These are phyloP conservation scores for Hymenoscyphus fructigenus DNA, from an alignment of 2,329 filamentous ascomycete species.

Conservation along the genomic window DNA sequence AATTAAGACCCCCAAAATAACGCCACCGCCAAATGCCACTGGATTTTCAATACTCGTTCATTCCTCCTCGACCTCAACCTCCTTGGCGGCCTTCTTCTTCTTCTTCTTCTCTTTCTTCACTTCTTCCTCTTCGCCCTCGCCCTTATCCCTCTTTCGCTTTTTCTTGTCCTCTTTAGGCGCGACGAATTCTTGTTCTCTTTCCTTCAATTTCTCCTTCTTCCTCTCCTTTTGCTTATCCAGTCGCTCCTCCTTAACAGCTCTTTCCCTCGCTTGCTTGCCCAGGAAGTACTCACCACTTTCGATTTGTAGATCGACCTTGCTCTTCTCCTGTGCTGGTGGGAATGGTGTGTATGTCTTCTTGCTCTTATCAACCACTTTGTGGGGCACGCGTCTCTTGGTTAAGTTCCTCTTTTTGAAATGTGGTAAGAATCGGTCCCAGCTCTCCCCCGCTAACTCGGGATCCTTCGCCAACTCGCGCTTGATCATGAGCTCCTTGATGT, in stretches of 20 bases:
- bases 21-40: slow-evolving; percentile 21
- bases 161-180: slow-evolving; percentile 74
- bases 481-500: slow-evolving; percentile 95
- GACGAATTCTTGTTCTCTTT: slow-evolving; percentile 82
- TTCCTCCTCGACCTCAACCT: slow-evolving; percentile 17
- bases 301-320: slow-evolving; percentile 97
- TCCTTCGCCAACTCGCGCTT: slow-evolving; percentile 90
- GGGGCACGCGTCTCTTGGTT: slow-evolving; percentile 77
- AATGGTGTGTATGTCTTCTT: slow-evolving; percentile 97
- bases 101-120: slow-evolving; percentile 29
- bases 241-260: slow-evolving; percentile 74
- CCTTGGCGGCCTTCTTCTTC: slow-evolving; percentile 29
- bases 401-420: slow-evolving; percentile 95
- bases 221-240: slow-evolving; percentile 83
- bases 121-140: slow-evolving; percentile 25
- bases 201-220: slow-evolving; percentile 83
- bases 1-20: slow-evolving; percentile 5
- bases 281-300: slow-evolving; percentile 97
- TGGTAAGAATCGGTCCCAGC: slow-evolving; percentile 93
- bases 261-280: slow-evolving; percentile 87
- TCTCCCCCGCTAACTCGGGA: slow-evolving; percentile 80
- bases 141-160: slow-evolving; percentile 50
- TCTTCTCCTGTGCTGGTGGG: slow-evolving; percentile 95
- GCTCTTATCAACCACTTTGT: slow-evolving; percentile 85
- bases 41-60: slow-evolving; percentile 6